Base-by-base conservation (phyloP, 805 yeast genomes). In the Candida awuae region DNA sequence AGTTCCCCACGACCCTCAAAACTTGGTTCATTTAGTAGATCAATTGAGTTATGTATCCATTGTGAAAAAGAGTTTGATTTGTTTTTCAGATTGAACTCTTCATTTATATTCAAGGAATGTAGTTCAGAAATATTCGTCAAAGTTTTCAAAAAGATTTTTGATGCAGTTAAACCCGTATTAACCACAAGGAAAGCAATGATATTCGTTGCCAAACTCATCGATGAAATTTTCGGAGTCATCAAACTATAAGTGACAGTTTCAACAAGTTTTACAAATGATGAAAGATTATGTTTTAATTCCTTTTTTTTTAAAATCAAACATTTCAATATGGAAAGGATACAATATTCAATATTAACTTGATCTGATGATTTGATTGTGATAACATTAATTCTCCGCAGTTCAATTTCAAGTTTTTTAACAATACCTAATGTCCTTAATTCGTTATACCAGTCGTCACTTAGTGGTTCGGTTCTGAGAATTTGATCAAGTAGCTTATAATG, bases 401-500 rank as follows among this genome's bases (percentile, higher is more conserved):
- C 77, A 13, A 77, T 74, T 7, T 85, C 75, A 37, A 92, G 68
- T 0, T 86, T 83, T 8, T 80, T 71, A 43, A 82, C 86, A 8
- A 97, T 97, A 56, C 85, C 94, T 32, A 75, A 70, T 37, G 70
- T 76, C n/a, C 86, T 67, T 51, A 92, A 92, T 17, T 67, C 69
- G 35, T 74, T 68, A 0, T 85, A 92, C 97, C 97, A 90, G 33
- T 63, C 71, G 12, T 32, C 32, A 20, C 43, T 47, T 7, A 25
- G 12, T 7, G 10, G 10, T 9, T 25, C n/a, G n/a, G 6, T 10
- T 25, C 28, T 25, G 10, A 25, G n/a, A 6, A 46, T 38, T 20
- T 41, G 43, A 28, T 56, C 61, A 12, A 64, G 43, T 13, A 43
- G 30, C 25, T 61, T 63, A 32, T 67, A 62, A 41, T 70, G 67